These are phyloP conservation scores for Penicillium sp. DNA, from an alignment of 2,329 filamentous ascomycete genomes.

Conservation along the genomic window DNA sequence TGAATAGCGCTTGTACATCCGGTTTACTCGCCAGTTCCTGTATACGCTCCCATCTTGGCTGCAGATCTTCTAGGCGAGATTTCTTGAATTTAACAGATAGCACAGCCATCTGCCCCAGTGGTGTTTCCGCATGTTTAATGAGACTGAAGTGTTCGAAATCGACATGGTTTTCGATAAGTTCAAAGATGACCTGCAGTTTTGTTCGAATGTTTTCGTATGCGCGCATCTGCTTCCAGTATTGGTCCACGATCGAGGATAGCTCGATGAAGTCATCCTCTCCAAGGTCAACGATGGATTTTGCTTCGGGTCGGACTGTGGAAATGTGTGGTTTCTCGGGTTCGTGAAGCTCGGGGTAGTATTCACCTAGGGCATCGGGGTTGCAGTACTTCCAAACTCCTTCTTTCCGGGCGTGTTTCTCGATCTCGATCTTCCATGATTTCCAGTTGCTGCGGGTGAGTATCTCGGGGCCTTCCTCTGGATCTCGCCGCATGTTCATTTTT, in stretches of 20 bases:
- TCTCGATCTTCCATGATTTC: neutral
- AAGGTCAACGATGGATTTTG: neutral
- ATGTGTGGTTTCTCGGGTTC: neutral
- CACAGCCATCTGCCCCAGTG: neutral
- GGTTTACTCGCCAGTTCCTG: neutral
- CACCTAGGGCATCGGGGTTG: neutral
- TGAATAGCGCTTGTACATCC: neutral
- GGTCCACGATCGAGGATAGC: neutral
- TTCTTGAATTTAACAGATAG: neutral
- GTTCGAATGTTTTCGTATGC: neutral
- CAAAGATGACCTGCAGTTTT: neutral
- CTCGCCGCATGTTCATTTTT: neutral
- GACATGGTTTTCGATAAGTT: neutral
- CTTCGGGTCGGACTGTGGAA: neutral
- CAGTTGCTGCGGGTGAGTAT: neutral
- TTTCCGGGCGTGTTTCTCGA: neutral
- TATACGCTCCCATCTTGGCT: neutral
- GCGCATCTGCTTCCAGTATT: neutral
- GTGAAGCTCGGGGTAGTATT: neutral
- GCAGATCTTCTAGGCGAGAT: neutral
- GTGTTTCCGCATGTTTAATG: neutral
- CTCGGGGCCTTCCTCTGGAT: neutral
- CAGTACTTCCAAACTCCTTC: neutral
- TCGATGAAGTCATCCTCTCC: neutral
- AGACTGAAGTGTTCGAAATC: neutral